phyloP scores from a whole-genome alignment of 2,329 filamentous ascomycete genomes.

The Aspergillus pseudoviridinutans region DNA sequence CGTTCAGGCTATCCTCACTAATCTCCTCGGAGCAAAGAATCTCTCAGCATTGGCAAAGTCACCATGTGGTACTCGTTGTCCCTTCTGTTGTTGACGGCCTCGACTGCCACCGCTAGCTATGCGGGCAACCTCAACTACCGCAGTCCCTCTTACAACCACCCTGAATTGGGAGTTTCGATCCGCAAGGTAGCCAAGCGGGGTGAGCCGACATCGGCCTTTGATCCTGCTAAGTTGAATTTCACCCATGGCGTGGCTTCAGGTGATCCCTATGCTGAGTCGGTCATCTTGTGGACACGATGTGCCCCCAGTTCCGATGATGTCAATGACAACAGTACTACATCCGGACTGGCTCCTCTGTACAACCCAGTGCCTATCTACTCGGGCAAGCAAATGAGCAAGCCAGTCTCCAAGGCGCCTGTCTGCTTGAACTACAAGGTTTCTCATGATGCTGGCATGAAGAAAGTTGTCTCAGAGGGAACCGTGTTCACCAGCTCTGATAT shows the following conservation, averaged over 20 bases:
- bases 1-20: background rate
- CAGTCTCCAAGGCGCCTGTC: slow-evolving; percentile 56
- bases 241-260: slow-evolving; percentile 59
- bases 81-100: background rate
- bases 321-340: slow-evolving; percentile 53
- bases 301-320: slow-evolving; percentile 41
- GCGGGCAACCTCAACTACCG: slow-evolving; percentile 61
- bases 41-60: background rate
- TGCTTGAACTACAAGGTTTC: slow-evolving; percentile 65
- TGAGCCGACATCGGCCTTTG: slow-evolving; percentile 41
- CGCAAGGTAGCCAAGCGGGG: slow-evolving; percentile 57
- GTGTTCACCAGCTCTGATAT: slow-evolving; percentile 69
- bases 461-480: slow-evolving; percentile 53
- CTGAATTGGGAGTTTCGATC: slow-evolving; percentile 48
- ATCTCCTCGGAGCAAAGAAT: background rate
- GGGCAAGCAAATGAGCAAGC: slow-evolving; percentile 41
- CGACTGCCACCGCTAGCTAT: slow-evolving; percentile 18
- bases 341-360: slow-evolving; percentile 53
- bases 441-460: slow-evolving; percentile 39
- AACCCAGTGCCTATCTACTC: slow-evolving; percentile 35
- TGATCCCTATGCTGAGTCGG: slow-evolving; percentile 41
- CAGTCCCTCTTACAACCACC: slow-evolving; percentile 62
- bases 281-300: slow-evolving; percentile 44
- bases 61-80: background rate
- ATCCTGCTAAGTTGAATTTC: slow-evolving; percentile 53